Evolutionary conservation across 2,329 filamentous ascomycete genomes (phyloP).

Genomic region (Nigrograna mackinnonii): DNA sequence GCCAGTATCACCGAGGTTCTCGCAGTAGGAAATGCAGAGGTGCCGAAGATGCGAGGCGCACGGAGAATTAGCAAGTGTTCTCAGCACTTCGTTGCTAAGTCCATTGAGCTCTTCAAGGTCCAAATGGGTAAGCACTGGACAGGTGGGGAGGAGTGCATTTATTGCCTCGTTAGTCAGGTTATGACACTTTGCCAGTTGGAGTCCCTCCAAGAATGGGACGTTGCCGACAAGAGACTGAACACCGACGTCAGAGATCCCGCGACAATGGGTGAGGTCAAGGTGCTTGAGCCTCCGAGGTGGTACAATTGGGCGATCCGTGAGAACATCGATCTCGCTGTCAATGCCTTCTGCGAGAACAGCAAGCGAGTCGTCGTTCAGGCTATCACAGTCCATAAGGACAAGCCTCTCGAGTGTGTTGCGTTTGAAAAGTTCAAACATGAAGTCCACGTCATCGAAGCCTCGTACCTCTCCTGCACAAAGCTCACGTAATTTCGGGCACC

Average conservation of each 20-base stretch:
- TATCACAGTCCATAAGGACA: conserved; percentile 77
- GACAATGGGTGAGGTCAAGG: conserved; percentile 81
- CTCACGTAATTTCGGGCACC: conserved; percentile 75
- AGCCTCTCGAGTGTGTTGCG: conserved; percentile 84
- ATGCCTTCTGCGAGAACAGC: conserved; percentile 74
- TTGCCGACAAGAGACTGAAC: conserved; percentile 73
- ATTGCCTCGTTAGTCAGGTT: conserved; percentile 74
- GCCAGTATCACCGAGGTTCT: conserved; percentile 78
- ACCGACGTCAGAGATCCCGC: conserved; percentile 71
- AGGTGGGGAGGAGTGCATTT: conserved; percentile 71
- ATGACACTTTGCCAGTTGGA: conserved; percentile 81
- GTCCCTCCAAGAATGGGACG: conserved; percentile 77
- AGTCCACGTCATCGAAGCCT: conserved; percentile 74
- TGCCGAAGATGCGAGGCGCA: conserved; percentile 75
- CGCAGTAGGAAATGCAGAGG: conserved; percentile 88
- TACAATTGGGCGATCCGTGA: conserved; percentile 77
- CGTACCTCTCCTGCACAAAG: conserved; percentile 80
- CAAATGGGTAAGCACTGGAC: conserved; percentile 78
- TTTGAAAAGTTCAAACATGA: conserved; percentile 75
- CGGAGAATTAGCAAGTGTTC: conserved; percentile 75
- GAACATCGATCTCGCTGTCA: conserved; percentile 76
- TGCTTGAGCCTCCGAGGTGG: conserved; percentile 79
- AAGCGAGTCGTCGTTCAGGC: conserved; percentile 76
- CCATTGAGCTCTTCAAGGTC: conserved; percentile 85
- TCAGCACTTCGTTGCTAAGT: conserved; percentile 74